Evolutionary conservation across 371 early-diverging fungal genomes (phyloP), one percentile per base, ranked within the genome.

Genomic region (Aphelidium insulamus): DNA sequence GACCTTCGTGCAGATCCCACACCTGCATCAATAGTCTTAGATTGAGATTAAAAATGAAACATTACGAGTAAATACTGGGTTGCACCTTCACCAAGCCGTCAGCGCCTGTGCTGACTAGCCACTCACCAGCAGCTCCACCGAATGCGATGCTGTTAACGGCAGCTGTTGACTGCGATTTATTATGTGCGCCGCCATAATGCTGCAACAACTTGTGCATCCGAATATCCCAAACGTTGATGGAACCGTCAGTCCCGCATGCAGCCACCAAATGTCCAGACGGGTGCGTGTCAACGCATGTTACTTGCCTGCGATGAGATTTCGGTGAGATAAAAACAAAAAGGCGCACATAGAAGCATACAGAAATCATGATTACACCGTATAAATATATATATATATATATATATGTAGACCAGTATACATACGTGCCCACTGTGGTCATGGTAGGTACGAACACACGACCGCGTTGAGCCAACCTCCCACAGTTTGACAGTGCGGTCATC

Each of bases 1-100:
- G 59, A 0, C 64, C 64, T 40, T 62, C 64, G 20, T 52, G 48
- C 18, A 63, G 24, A 39, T 63, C 64, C 63, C 63, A 63, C 21
- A 62, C 44, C 55, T 57, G 19, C 8, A 20, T 2, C 16, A 14
- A 35, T 1, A 12, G 15, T 7, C 15, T 17, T 5, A 1, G 5
- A 23, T 6, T 2, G 8, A n/a, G 9, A 2, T 18, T 15, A 23
- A 37, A 30, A 17, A 10, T 10, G 11, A 8, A 16, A 30, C 15
- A 15, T 30, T 12, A 7, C 15, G 29, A 30, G 2, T 4, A 21
- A 2, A 47, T 26, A 12, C 9, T 8, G 14, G n/a, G 24, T 18
- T 36, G 15, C 20, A 56, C 60, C 49, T 62, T 59, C 18, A 56
- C 52, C 1, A 55, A 23, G 4, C 61, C 59, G 35, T 61, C 62